These are phyloP conservation scores for Coniophora puteana DNA, from an alignment of 1,284 basidiomycete species.

Conservation along the genomic window DNA sequence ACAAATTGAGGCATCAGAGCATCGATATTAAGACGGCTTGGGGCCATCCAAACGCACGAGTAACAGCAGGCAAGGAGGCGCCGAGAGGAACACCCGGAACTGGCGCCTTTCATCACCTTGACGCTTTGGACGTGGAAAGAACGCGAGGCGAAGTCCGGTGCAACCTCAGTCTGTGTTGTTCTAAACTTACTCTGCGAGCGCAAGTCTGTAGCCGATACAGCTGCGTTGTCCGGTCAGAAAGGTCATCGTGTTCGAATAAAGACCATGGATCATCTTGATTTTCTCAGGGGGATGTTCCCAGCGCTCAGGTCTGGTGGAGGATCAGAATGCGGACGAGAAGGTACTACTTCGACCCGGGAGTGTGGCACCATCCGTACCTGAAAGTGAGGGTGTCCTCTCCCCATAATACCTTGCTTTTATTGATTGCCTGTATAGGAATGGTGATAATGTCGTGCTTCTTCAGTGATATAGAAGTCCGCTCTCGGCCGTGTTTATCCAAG, in stretches of 20 bases:
- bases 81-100: background rate
- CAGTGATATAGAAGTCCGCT: constrained; percentile 34
- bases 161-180: too few species aligned
- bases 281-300: constrained; percentile 43
- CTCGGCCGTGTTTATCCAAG: constrained; percentile 28
- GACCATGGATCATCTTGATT: constrained; percentile 48
- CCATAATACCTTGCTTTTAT: constrained; percentile 59
- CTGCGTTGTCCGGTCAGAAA: constrained; percentile 63
- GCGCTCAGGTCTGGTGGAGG: constrained; percentile 54
- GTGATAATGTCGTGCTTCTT: constrained; percentile 56
- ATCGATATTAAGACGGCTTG: background rate
- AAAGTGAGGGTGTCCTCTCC: constrained; percentile 67
- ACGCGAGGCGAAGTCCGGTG: too few species aligned
- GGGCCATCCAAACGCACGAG: background rate
- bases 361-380: constrained; percentile 34
- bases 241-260: constrained; percentile 62
- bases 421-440: constrained; percentile 62
- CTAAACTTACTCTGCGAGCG: constrained; percentile 66
- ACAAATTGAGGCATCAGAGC: background rate
- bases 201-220: constrained; percentile 73
- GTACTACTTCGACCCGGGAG: constrained; percentile 14
- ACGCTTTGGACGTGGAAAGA: too few species aligned
- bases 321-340: constrained; percentile 19
- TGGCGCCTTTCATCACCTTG: too few species aligned
- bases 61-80: background rate